These are phyloP conservation scores for Papiliotrema laurentii DNA, from an alignment of 1,284 basidiomycete genomes.

Conservation along the genomic window DNA sequence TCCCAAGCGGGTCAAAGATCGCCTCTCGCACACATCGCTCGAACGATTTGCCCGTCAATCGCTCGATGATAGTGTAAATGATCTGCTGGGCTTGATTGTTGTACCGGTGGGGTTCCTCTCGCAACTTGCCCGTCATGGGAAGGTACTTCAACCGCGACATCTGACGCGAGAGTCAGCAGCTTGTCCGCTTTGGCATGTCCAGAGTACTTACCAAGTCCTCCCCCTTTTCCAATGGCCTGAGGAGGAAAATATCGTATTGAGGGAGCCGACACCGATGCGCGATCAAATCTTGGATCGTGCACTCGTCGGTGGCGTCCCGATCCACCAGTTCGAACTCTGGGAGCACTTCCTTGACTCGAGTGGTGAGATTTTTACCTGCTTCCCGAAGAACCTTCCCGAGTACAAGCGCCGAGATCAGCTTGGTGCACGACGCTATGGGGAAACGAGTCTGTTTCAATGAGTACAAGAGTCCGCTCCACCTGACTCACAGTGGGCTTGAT, in stretches of 20 bases:
- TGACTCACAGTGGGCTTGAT: neutral
- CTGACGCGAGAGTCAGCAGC: neutral
- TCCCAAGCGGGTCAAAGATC: slow-evolving; percentile 2
- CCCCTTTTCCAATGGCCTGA: neutral
- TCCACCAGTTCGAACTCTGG: slow-evolving; percentile 5
- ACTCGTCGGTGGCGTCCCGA: neutral
- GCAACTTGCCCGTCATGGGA: neutral
- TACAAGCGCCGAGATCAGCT: neutral
- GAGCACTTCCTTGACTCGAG: slow-evolving; percentile 3
- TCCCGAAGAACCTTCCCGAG: neutral
- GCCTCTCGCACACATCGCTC: neutral
- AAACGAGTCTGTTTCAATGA: neutral
- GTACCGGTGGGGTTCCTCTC: neutral
- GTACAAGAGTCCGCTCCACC: neutral
- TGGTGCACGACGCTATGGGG: neutral
- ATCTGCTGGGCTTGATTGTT: neutral
- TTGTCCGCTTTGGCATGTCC: neutral
- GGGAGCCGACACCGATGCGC: neutral
- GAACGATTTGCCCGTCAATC: slow-evolving; percentile 2
- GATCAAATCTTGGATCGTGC: neutral
- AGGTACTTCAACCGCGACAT: neutral
- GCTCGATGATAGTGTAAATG: neutral
- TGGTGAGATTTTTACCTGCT: neutral
- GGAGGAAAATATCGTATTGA: neutral
- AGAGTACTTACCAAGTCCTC: slow-evolving; percentile 2